Percentiles rank a stretch among this genome's conserved stretches.
Evolutionary conservation across 139 green algal species (phyloP).

Genomic region (Picochlorum sp.): DNA sequence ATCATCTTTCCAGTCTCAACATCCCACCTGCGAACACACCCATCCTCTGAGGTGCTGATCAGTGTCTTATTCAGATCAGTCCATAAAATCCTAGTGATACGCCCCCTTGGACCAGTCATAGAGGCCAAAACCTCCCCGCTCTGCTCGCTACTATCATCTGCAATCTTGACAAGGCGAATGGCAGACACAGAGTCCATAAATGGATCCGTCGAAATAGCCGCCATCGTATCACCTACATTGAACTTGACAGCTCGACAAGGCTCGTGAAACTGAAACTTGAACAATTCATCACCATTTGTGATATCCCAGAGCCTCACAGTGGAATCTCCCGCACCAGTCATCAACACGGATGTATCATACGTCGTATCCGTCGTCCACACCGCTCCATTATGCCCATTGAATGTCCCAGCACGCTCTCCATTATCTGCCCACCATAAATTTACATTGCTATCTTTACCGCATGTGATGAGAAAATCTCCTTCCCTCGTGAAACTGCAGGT

Average conservation of each 20-base stretch:
- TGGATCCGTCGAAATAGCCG: slow-evolving; percentile 78
- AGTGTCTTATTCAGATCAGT: slow-evolving; percentile 76
- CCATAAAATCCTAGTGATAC: slow-evolving; percentile 66
- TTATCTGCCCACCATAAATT: slow-evolving; percentile 91
- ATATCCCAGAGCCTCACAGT: slow-evolving; percentile 89
- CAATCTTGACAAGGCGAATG: slow-evolving; percentile 56
- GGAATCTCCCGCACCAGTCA: slow-evolving; percentile 83
- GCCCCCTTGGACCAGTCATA: slow-evolving; percentile 39
- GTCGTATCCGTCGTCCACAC: slow-evolving; percentile 88
- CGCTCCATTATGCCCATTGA: slow-evolving; percentile 92
- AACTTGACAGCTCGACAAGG: slow-evolving; percentile 72
- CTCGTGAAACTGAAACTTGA: slow-evolving; percentile 70
- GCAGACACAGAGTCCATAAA: slow-evolving; percentile 63
- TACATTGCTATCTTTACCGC: slow-evolving; percentile 82
- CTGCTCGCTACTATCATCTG: slow-evolving; percentile 54
- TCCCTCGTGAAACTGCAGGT: slow-evolving; percentile 87
- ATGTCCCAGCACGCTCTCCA: slow-evolving; percentile 87
- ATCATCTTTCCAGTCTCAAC: slow-evolving; percentile 62
- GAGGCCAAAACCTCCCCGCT: slow-evolving; percentile 13
- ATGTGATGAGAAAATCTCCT: slow-evolving; percentile 91
- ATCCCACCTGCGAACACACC: slow-evolving; percentile 70
- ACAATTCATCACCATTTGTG: slow-evolving; percentile 70
- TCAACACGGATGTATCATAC: slow-evolving; percentile 57
- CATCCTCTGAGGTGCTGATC: slow-evolving; percentile 79
- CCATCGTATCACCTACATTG: slow-evolving; percentile 66